These are phyloP conservation scores for Cerrena zonata DNA, from an alignment of 1,284 basidiomycete species.

Conservation along the genomic window DNA sequence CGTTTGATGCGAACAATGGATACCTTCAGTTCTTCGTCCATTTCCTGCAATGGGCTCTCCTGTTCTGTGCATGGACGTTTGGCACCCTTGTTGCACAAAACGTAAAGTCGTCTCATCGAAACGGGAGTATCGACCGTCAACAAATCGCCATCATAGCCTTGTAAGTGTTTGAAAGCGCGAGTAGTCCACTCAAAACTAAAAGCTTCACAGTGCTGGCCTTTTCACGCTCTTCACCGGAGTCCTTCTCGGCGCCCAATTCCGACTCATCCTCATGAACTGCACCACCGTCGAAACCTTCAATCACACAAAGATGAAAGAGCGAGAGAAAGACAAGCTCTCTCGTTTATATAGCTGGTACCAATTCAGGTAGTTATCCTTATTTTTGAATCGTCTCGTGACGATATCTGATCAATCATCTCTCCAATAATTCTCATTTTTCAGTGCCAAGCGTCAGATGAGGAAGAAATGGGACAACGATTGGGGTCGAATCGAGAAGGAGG, in stretches of 20 bases:
- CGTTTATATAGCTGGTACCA: conserved; percentile 43
- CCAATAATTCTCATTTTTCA: conserved; percentile 23
- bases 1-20: background rate
- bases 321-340: conserved; percentile 50
- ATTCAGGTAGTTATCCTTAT: conserved; percentile 37
- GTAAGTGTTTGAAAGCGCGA: conserved; percentile 31
- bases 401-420: background rate
- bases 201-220: conserved; percentile 42
- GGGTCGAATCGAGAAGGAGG: conserved; percentile 68
- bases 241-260: conserved; percentile 55
- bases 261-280: conserved; percentile 58
- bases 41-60: conserved; percentile 55
- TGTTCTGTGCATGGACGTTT: conserved; percentile 58
- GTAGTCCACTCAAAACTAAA: conserved; percentile 2
- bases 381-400: background rate
- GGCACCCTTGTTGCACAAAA: conserved; percentile 48
- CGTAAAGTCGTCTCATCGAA: conserved; percentile 25
- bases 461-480: conserved; percentile 70
- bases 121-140: conserved; percentile 50
- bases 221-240: conserved; percentile 67
- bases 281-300: conserved; percentile 76
- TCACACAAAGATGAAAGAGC: conserved; percentile 50
- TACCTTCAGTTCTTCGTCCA: conserved; percentile 59
- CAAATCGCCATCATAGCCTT: conserved; percentile 61
- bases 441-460: conserved; percentile 40